Base-by-base conservation (phyloP, 1,139 yeast genomes). In the Pichia sp. region DNA sequence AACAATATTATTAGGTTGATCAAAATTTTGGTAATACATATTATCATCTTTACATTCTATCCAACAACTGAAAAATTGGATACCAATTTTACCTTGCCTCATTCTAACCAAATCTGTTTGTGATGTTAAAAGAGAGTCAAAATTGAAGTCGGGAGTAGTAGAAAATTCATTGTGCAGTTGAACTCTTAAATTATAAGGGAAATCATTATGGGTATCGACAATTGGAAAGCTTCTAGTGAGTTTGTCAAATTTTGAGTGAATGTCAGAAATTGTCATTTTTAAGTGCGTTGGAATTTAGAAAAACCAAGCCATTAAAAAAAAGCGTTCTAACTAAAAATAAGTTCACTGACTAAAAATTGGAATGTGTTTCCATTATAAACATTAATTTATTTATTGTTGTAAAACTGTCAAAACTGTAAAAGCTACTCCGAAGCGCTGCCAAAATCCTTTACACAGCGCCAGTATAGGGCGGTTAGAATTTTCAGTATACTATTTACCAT, bases 131-230 rank as follows among this genome's bases (percentile, higher is more conserved):
- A 62, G 54, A 1, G 60, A 57, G 45, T 64, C 64, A 53, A 69
- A 68, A 42, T 65, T 59, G 48, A 70, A 69, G 20, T 56, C 55
- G 27, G 56, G 51, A 4, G 60, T 60, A 5, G 59, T 48, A 35
- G 60, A 58, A 20, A 73, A 56, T 50, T 71, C 73, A 49, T 72
- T 67, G 50, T 70, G 74, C 12, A 71, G 60, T 41, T 71, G 74
- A 24, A 59, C 59, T 43, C 78, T 58, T 32, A 72, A 50, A 8
- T 65, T 53, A 44, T 70, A 72, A 1, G 78, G 76, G 50, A 73
- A 70, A 48, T 73, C 78, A 48, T 73, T 73, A 49, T 73, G 78
- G 2, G 76, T 70, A 51, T 73, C 78, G 3, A 70, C 66, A 4
- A 73, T 59, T 2, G 78, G 77, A 12, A 60, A 60, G 1, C 41